Evolutionary conservation across 2,329 filamentous ascomycete species (phyloP).

Genomic region (Fonsecaea pedrosoi): DNA sequence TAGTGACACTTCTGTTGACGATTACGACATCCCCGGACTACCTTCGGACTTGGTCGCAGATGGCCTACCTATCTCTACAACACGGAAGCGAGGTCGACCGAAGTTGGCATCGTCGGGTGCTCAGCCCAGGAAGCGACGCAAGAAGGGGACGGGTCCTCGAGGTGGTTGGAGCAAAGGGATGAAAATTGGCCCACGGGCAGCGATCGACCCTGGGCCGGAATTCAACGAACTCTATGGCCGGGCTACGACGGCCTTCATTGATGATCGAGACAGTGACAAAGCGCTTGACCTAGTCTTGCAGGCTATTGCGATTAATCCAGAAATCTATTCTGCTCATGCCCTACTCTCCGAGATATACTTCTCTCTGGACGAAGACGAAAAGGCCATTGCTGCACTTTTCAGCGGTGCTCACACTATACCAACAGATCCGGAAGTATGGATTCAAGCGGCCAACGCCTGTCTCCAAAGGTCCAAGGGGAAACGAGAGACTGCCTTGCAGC

Average conservation of each 20-base stretch:
- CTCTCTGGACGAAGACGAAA: slow-evolving; percentile 62
- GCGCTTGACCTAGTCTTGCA: slow-evolving; percentile 53
- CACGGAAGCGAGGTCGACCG: slow-evolving; percentile 14
- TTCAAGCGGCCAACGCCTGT: slow-evolving; percentile 62
- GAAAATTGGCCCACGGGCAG: slow-evolving; percentile 54
- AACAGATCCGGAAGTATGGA: slow-evolving; percentile 63
- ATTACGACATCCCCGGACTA: not conserved
- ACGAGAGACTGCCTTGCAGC: slow-evolving; percentile 51
- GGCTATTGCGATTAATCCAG: slow-evolving; percentile 64
- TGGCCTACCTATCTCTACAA: too few relatives aligned
- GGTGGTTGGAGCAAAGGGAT: slow-evolving; percentile 53
- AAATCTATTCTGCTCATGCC: slow-evolving; percentile 67
- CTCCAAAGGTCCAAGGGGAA: slow-evolving; percentile 54
- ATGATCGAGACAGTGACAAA: slow-evolving; percentile 52
- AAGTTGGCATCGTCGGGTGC: not conserved
- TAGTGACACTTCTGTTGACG: not conserved
- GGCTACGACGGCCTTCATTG: slow-evolving; percentile 57
- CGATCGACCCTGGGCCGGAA: slow-evolving; percentile 55
- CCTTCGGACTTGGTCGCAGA: not conserved
- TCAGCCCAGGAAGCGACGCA: slow-evolving; percentile 30
- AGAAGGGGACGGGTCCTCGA: slow-evolving; percentile 30
- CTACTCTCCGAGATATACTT: slow-evolving; percentile 66
- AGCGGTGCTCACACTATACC: slow-evolving; percentile 64
- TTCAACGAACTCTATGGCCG: slow-evolving; percentile 57
- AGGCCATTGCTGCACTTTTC: slow-evolving; percentile 63